phyloP scores from a whole-genome alignment of 2,329 filamentous ascomycete species.

The Monilinia fructigena region DNA sequence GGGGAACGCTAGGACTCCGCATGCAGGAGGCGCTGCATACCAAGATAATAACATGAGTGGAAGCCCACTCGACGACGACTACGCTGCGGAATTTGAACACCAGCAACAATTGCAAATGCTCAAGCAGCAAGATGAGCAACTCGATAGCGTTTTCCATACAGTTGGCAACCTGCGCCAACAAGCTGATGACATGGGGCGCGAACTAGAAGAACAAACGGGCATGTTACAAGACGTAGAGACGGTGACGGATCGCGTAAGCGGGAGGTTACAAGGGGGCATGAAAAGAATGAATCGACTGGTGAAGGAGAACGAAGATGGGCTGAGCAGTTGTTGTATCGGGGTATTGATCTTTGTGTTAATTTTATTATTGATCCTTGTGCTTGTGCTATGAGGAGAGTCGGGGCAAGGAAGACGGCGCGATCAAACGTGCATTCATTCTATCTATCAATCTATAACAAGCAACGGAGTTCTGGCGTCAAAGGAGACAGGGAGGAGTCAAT shows the following conservation, averaged over 20 bases:
- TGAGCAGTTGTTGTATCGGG: constrained; percentile 87
- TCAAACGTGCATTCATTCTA: background rate
- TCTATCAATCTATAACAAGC: background rate
- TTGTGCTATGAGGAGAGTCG: constrained; percentile 50
- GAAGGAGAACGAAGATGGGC: constrained; percentile 81
- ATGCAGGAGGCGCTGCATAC: constrained; percentile 25
- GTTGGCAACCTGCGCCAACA: constrained; percentile 88
- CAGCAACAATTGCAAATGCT: constrained; percentile 89
- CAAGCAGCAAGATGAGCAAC: constrained; percentile 88
- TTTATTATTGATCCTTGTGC: constrained; percentile 75
- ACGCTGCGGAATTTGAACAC: constrained; percentile 81
- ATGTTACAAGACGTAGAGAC: constrained; percentile 84
- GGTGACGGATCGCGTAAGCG: constrained; percentile 82
- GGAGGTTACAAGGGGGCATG: constrained; percentile 80
- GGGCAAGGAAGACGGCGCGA: too few relatives aligned
- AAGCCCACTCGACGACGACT: constrained; percentile 35
- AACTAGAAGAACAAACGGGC: constrained; percentile 90
- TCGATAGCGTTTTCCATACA: constrained; percentile 89
- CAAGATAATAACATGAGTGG: constrained; percentile 35
- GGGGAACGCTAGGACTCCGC: constrained; percentile 42
- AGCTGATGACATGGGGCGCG: constrained; percentile 92
- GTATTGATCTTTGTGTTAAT: constrained; percentile 86
- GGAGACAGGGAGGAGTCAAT: background rate
- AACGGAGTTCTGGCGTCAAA: constrained; percentile 10
- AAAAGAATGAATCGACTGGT: constrained; percentile 84